Percentiles rank a stretch among this genome's conserved stretches.
phyloP scores from a whole-genome alignment of 306 rosid species.

The Astragalus glycyphyllos region DNA sequence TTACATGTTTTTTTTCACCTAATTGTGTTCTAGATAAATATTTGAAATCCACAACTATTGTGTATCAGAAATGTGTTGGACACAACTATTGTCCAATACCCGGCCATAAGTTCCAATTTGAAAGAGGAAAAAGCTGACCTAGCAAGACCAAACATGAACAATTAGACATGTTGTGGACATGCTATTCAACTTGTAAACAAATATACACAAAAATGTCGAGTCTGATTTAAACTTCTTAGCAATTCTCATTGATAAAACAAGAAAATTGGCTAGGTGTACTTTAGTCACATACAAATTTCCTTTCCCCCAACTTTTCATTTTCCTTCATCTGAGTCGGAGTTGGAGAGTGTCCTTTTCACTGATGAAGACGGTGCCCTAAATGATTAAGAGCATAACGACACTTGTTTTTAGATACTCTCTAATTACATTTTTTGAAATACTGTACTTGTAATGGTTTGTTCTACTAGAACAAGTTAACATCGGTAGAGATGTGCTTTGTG shows the following conservation, averaged over 20 bases:
- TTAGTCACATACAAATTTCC: not conserved
- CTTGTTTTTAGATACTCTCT: not conserved
- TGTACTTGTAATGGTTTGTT: too few species aligned
- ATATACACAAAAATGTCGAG: not conserved
- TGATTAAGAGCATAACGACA: too few species aligned
- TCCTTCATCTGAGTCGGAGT: not conserved
- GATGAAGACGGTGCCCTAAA: too few species aligned
- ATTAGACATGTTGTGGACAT: not conserved
- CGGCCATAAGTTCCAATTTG: not conserved
- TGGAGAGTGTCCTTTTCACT: not conserved
- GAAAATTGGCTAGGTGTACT: not conserved
- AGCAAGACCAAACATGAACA: not conserved
- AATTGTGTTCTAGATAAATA: constrained; percentile 12
- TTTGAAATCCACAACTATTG: not conserved
- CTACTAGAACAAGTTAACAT: too few species aligned
- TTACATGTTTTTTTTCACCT: constrained; percentile 6
- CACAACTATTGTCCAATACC: not conserved
- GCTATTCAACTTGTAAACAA: not conserved
- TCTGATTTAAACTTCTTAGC: not conserved
- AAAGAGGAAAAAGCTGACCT: not conserved
- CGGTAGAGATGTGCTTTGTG: not conserved
- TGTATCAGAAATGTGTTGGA: not conserved
- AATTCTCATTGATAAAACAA: not conserved
- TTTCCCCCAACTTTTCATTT: constrained; percentile 9
- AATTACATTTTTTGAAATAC: not conserved